These are phyloP conservation scores for Ascochyta lentis DNA, from an alignment of 2,329 filamentous ascomycete genomes.

Conservation along the genomic window DNA sequence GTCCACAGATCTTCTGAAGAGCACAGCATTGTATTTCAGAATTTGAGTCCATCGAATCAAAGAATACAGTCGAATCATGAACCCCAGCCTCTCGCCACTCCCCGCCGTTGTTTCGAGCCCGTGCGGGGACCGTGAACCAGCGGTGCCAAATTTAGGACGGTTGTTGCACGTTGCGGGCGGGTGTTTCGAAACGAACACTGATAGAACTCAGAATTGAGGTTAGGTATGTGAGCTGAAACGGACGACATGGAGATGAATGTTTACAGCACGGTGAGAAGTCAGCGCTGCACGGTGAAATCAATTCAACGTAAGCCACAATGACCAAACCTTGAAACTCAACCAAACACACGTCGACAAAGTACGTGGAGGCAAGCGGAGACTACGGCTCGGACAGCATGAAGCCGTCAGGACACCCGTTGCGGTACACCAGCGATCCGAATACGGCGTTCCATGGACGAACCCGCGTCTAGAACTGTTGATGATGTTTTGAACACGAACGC, in stretches of 20 bases:
- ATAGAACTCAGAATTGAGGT: neutral
- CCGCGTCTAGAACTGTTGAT: neutral
- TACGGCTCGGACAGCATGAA: conserved; percentile 2
- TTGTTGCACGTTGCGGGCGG: conserved; percentile 4
- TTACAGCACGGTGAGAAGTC: no score
- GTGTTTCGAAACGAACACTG: conserved; percentile 12
- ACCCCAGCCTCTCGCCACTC: neutral
- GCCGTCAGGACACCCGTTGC: neutral
- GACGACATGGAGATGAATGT: neutral
- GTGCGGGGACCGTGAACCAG: neutral
- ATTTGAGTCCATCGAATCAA: neutral
- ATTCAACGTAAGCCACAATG: no score
- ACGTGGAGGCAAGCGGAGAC: neutral
- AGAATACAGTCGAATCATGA: neutral
- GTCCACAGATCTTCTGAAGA: neutral
- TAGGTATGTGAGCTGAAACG: neutral
- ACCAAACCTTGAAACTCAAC: no score
- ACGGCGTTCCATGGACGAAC: neutral
- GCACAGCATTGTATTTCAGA: conserved; percentile 1
- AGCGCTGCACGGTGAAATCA: no score
- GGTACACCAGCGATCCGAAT: conserved; percentile 5
- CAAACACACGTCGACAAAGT: neutral
- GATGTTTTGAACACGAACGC: neutral
- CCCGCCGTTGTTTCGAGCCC: neutral
- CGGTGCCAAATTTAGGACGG: conserved; percentile 1